These are phyloP conservation scores for Parietichytrium sp. DNA, from an alignment of 108 stramenopile genomes.

Conservation along the genomic window DNA sequence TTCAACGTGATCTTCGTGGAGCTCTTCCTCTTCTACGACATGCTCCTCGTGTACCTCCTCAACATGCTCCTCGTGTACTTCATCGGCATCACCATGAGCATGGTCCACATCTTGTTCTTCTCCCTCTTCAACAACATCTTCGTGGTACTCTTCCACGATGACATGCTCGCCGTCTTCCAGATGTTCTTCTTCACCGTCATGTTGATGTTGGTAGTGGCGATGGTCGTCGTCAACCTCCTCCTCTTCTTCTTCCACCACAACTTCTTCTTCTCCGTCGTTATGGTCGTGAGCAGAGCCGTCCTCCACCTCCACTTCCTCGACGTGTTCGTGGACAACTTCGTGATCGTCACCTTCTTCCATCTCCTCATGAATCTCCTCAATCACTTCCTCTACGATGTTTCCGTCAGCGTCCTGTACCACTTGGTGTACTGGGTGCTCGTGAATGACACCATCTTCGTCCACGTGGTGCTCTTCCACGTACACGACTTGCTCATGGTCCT, in stretches of 20 bases:
- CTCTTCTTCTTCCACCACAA: background rate
- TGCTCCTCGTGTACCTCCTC: background rate
- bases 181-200: background rate
- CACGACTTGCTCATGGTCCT: background rate
- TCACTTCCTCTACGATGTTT: background rate
- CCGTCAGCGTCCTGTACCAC: background rate
- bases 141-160: background rate
- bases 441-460: background rate
- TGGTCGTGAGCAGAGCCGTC: background rate
- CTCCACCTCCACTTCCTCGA: background rate
- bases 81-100: background rate
- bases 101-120: background rate
- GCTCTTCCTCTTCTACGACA: background rate
- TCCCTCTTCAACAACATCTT: background rate
- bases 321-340: background rate
- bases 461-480: background rate
- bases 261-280: background rate
- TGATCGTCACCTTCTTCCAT: background rate
- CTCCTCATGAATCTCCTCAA: constrained; percentile 12
- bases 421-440: background rate
- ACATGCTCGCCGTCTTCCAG: background rate
- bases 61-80: background rate
- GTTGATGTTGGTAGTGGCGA: background rate
- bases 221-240: background rate
- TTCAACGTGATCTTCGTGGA: background rate